These are phyloP conservation scores for Cyberlindnera euphorbiiphila DNA, from an alignment of 805 yeast genomes.

Conservation along the genomic window DNA sequence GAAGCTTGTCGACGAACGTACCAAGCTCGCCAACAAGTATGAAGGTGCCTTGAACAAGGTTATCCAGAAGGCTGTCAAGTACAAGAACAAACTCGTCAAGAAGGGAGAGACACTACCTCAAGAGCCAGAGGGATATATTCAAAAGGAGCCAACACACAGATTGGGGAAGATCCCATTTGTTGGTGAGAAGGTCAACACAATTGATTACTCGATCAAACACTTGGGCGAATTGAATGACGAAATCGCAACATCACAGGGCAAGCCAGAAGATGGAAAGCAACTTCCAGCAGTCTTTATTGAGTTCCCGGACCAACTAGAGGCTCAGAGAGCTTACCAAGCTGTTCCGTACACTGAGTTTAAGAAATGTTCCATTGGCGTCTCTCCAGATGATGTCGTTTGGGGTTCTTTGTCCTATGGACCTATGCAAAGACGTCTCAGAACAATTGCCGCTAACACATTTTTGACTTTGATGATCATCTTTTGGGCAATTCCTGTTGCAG, in stretches of 20 bases:
- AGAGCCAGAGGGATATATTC: slow-evolving; percentile 62
- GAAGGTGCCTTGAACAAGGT: slow-evolving; percentile 65
- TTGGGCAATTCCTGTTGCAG: slow-evolving; percentile 98
- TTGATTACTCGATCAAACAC: slow-evolving; percentile 64
- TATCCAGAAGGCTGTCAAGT: slow-evolving; percentile 54
- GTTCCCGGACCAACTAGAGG: slow-evolving; percentile 79
- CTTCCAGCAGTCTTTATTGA: slow-evolving; percentile 60
- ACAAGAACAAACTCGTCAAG: slow-evolving; percentile 52
- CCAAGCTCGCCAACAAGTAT: slow-evolving; percentile 54
- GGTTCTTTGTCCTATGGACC: slow-evolving; percentile 59
- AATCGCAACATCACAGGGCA: slow-evolving; percentile 44
- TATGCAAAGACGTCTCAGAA: slow-evolving; percentile 53
- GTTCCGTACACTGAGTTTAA: slow-evolving; percentile 49
- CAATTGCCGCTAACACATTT: slow-evolving; percentile 55
- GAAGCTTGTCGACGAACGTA: slow-evolving; percentile 57
- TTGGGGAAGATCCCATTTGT: slow-evolving; percentile 57
- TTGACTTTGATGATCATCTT: slow-evolving; percentile 69
- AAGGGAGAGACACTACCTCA: slow-evolving; percentile 50
- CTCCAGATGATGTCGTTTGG: slow-evolving; percentile 88
- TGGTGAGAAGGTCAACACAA: slow-evolving; percentile 83
- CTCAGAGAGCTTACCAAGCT: slow-evolving; percentile 88
- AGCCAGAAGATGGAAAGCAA: slow-evolving; percentile 44
- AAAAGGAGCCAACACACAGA: slow-evolving; percentile 82
- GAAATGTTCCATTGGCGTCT: slow-evolving; percentile 49
- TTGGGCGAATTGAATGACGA: slow-evolving; percentile 67